Evolutionary conservation across 805 yeast genomes (phyloP).

Genomic region (Zygosaccharomyces kombuchaensis): DNA sequence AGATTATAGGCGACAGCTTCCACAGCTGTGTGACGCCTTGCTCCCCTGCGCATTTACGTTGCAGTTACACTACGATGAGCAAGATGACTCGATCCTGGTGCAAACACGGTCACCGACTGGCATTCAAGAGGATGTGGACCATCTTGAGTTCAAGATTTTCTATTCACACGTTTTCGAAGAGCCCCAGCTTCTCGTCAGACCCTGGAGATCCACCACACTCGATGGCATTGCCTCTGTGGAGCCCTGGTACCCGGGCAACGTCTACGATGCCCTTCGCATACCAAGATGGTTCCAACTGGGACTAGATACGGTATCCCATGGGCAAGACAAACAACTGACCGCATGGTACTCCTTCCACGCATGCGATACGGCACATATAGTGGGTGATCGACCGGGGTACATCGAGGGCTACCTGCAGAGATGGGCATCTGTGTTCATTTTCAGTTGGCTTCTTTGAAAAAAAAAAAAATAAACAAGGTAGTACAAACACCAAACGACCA

Average conservation of each 20-base stretch:
- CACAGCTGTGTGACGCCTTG: not conserved
- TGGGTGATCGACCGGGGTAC: slow-evolving; percentile 15
- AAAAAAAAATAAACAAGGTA: not conserved
- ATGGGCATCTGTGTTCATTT: slow-evolving; percentile 26
- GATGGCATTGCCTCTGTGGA: slow-evolving; percentile 6
- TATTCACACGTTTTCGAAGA: slow-evolving; percentile 24
- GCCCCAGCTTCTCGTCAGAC: slow-evolving; percentile 20
- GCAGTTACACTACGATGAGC: not conserved
- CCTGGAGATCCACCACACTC: slow-evolving; percentile 14
- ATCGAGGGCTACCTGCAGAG: slow-evolving; percentile 19
- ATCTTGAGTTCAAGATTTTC: slow-evolving; percentile 18
- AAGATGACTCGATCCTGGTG: slow-evolving; percentile 3
- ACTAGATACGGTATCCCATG: slow-evolving; percentile 13
- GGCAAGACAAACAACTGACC: slow-evolving; percentile 6
- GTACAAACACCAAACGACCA: not conserved
- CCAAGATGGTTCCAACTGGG: slow-evolving; percentile 11
- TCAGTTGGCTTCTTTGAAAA: slow-evolving; percentile 15
- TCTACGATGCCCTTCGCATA: slow-evolving; percentile 7
- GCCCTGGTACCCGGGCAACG: slow-evolving; percentile 14
- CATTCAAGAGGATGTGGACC: not conserved
- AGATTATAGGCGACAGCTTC: slow-evolving; percentile 1
- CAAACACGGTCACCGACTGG: slow-evolving; percentile 6
- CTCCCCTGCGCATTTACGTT: not conserved
- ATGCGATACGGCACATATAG: slow-evolving; percentile 29
- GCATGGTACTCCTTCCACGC: slow-evolving; percentile 28